These are phyloP conservation scores for Ophiostoma himal-ulmi DNA, from an alignment of 2,329 filamentous ascomycete species.

Conservation along the genomic window DNA sequence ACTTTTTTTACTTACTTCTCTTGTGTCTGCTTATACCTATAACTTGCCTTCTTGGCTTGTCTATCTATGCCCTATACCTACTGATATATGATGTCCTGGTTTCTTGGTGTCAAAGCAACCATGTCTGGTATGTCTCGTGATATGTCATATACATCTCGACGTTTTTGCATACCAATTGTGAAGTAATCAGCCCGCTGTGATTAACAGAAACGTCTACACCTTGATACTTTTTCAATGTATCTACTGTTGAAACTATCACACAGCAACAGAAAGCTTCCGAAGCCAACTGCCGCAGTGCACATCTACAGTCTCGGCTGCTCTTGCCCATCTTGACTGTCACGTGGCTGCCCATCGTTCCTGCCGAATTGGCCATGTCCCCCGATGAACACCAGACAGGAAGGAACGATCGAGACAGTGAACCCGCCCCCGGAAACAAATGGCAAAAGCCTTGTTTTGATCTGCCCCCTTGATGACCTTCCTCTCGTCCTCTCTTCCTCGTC, in stretches of 20 bases:
- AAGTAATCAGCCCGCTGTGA: no score
- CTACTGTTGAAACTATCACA: no score
- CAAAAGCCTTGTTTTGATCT: conserved; percentile 4
- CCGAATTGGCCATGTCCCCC: background rate
- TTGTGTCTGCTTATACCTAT: background rate
- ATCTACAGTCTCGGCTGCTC: background rate
- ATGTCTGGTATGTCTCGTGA: no score
- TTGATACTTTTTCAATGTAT: no score
- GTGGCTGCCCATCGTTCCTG: background rate
- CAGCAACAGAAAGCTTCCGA: no score
- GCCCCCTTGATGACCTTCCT: background rate
- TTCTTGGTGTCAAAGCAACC: no score
- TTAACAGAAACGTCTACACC: no score
- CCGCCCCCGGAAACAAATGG: background rate
- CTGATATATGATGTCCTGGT: background rate
- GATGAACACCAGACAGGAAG: background rate
- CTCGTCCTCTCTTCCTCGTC: no score
- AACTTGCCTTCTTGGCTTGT: background rate
- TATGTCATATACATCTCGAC: no score
- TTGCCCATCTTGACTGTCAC: background rate
- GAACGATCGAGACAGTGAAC: background rate
- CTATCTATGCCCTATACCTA: background rate
- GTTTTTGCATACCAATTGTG: no score
- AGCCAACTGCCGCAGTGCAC: background rate
- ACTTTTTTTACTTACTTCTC: background rate